Evolutionary conservation across 306 rosid species (phyloP).

Genomic region (Astragalus glycyphyllos): DNA sequence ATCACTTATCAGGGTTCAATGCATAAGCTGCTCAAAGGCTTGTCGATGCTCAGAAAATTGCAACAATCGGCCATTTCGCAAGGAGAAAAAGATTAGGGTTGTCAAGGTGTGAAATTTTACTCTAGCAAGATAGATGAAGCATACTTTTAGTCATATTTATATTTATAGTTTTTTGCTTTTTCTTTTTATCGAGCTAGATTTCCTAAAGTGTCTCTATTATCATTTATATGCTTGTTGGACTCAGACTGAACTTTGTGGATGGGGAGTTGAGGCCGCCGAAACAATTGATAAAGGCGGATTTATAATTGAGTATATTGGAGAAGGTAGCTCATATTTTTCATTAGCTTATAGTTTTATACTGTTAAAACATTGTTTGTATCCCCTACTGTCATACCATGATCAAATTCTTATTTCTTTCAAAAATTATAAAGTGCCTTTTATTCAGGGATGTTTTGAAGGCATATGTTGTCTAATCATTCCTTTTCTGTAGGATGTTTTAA

Average conservation of each 20-base stretch:
- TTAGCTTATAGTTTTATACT: constrained; percentile 5
- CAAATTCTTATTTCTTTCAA: constrained; percentile 1
- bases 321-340: constrained; percentile 63
- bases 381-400: constrained; percentile 21
- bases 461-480: constrained; percentile 11
- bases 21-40: constrained; percentile 95
- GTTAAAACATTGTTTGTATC: not conserved
- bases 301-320: constrained; percentile 88
- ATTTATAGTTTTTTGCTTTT: not conserved
- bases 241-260: constrained; percentile 93
- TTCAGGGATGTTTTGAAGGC: constrained; percentile 7
- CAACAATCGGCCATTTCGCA: constrained; percentile 88
- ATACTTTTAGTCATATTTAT: not conserved
- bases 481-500: not conserved
- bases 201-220: not conserved
- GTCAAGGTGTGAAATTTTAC: constrained; percentile 66
- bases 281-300: constrained; percentile 68
- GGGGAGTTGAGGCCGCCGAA: constrained; percentile 97
- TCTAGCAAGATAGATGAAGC: not conserved
- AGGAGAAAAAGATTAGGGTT: constrained; percentile 79
- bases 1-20: constrained; percentile 74
- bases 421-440: constrained; percentile 14
- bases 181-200: not conserved
- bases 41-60: constrained; percentile 85
- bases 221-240: constrained; percentile 16